A percentile compares a stretch with the other conserved stretches of the same genome.
Evolutionary conservation across 495 filamentous ascomycete genomes (phyloP).

Genomic region (Talaromyces nanjingensis): DNA sequence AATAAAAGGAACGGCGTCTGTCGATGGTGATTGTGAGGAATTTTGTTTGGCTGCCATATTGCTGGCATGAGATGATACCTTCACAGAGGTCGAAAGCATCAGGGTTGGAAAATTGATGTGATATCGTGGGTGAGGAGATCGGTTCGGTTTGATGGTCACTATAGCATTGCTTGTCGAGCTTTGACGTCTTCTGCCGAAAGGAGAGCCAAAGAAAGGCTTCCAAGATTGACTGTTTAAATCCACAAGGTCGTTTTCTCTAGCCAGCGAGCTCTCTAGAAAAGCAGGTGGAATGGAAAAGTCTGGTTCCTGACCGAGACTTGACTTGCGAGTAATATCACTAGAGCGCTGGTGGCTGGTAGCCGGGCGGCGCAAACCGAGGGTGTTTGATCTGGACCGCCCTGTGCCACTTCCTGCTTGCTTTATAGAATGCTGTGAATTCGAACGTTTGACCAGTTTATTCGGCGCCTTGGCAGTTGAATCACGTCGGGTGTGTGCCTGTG

Average conservation of each 20-base stretch:
- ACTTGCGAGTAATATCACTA: slow-evolving; percentile 42
- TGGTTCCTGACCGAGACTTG: neutral
- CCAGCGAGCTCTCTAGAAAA: neutral
- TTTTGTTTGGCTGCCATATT: neutral
- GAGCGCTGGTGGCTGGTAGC: slow-evolving; percentile 85
- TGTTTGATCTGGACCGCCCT: slow-evolving; percentile 40
- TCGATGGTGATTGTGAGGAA: neutral
- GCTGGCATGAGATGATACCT: neutral
- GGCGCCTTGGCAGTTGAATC: slow-evolving; percentile 41
- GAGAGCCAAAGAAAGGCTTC: slow-evolving; percentile 41
- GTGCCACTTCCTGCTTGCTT: slow-evolving; percentile 22
- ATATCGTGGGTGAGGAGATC: slow-evolving; percentile 15
- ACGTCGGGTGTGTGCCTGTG: slow-evolving; percentile 48
- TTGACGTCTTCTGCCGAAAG: slow-evolving; percentile 13
- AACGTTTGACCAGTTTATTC: slow-evolving; percentile 88
- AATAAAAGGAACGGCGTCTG: neutral
- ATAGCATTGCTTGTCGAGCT: slow-evolving; percentile 3
- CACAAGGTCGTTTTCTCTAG: neutral
- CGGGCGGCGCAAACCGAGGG: slow-evolving; percentile 61
- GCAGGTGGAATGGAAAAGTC: neutral
- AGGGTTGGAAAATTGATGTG: slow-evolving; percentile 4
- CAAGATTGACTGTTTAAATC: slow-evolving; percentile 18
- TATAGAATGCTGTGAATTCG: slow-evolving; percentile 52
- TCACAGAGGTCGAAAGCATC: slow-evolving; percentile 3
- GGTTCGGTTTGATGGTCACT: slow-evolving; percentile 19